Conservation (phyloP, 2,329 filamentous ascomycete species). For the Cadophora luteo-olivacea region DNA sequence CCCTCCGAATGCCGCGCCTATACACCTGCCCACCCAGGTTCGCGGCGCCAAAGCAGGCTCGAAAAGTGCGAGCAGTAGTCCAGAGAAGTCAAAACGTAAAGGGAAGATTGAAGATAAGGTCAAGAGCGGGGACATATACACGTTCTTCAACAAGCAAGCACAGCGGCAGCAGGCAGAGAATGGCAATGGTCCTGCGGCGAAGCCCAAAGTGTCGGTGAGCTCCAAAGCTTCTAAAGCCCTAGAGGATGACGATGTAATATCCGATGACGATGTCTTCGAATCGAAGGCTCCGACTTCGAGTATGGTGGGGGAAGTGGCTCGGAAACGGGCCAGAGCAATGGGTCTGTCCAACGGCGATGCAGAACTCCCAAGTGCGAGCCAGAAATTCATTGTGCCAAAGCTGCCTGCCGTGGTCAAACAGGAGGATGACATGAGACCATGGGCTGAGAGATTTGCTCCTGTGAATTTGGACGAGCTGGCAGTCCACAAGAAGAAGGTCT, state of each 20-base stretch:
- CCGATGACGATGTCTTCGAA: constrained; percentile 63
- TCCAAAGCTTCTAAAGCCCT: constrained; percentile 52
- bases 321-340: constrained; percentile 56
- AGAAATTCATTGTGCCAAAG: constrained; percentile 54
- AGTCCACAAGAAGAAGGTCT: constrained; percentile 93
- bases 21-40: constrained; percentile 40
- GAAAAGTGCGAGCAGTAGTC: constrained; percentile 51
- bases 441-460: constrained; percentile 87
- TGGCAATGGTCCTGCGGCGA: constrained; percentile 23
- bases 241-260: constrained; percentile 51
- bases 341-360: constrained; percentile 39
- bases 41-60: constrained; percentile 38
- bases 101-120: constrained; percentile 56
- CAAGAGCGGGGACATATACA: constrained; percentile 62
- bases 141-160: constrained; percentile 67
- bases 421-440: constrained; percentile 72
- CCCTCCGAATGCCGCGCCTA: constrained; percentile 41
- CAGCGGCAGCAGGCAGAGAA: constrained; percentile 49
- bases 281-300: constrained; percentile 58
- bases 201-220: constrained; percentile 45
- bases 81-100: constrained; percentile 50
- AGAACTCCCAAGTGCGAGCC: constrained; percentile 49
- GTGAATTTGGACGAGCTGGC: constrained; percentile 80
- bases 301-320: constrained; percentile 61
- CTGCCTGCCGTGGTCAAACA: constrained; percentile 35